phyloP scores from a whole-genome alignment of 73 alveolate genomes.

The Blepharisma japonicum region DNA sequence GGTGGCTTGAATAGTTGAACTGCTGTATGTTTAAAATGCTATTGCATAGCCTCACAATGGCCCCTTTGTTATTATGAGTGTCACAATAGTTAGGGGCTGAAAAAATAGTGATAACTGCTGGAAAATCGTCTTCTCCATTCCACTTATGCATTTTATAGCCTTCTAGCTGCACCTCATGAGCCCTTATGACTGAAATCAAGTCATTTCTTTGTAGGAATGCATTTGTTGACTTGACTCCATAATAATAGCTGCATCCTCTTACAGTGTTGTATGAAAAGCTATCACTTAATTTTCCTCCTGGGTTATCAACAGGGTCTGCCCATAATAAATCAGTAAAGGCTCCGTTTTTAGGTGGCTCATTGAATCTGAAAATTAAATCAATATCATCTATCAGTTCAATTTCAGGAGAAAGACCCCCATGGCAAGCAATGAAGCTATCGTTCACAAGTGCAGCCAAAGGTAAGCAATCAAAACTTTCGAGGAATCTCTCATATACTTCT shows the following conservation, averaged over 20 bases:
- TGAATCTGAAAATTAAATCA: slow-evolving; percentile 55
- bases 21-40: slow-evolving; percentile 67
- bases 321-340: slow-evolving; percentile 71
- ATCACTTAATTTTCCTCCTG: slow-evolving; percentile 49
- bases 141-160: slow-evolving; percentile 85
- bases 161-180: slow-evolving; percentile 80
- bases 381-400: slow-evolving; percentile 63
- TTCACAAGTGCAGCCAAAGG: slow-evolving; percentile 63
- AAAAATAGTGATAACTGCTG: slow-evolving; percentile 79
- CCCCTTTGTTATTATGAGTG: slow-evolving; percentile 70
- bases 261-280: slow-evolving; percentile 61
- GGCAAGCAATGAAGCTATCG: slow-evolving; percentile 65
- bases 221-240: slow-evolving; percentile 79
- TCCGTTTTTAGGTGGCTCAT: slow-evolving; percentile 73
- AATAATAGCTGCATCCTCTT: slow-evolving; percentile 76
- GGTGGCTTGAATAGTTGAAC: slow-evolving; percentile 73
- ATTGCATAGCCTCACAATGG: slow-evolving; percentile 52
- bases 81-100: slow-evolving; percentile 88
- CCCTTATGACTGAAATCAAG: slow-evolving; percentile 71
- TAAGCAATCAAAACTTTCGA: slow-evolving; percentile 71
- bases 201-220: slow-evolving; percentile 60
- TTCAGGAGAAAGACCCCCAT: slow-evolving; percentile 87
- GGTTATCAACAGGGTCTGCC: slow-evolving; percentile 79
- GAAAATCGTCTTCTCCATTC: slow-evolving; percentile 74
- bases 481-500: slow-evolving; percentile 60